Percentiles rank a stretch among this genome's conserved stretches.
Conservation (phyloP, 176 grass and related monocot genomes). For the Aegilops sharonensis region DNA sequence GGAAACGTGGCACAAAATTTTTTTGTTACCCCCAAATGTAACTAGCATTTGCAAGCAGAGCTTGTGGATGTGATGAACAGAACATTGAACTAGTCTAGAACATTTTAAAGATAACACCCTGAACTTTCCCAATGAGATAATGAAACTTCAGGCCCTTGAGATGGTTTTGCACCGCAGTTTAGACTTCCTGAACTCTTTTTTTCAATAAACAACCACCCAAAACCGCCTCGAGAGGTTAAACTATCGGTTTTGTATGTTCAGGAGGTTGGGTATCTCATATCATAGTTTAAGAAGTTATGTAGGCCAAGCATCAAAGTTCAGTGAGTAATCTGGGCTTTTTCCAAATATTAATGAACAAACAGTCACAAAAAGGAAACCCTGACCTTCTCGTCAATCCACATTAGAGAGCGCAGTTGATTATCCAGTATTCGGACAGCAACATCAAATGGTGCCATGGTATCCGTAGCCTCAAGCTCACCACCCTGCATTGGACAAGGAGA, state of each 20-base stretch:
- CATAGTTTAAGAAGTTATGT: neutral
- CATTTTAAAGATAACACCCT: neutral
- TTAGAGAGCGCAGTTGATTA: constrained; percentile 92
- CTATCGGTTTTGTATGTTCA: neutral
- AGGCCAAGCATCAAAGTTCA: neutral
- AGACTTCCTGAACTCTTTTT: neutral
- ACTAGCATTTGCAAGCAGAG: neutral
- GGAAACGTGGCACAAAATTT: neutral
- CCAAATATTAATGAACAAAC: neutral
- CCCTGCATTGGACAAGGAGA: constrained; percentile 53
- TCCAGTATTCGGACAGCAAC: constrained; percentile 94
- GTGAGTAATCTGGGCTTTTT: neutral
- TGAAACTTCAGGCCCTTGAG: neutral
- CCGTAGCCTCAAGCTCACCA: constrained; percentile 57
- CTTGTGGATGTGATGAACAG: neutral
- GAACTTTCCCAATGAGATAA: neutral
- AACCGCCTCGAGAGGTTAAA: neutral
- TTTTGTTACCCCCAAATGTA: neutral
- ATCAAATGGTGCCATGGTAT: constrained; percentile 92
- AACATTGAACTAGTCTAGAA: neutral
- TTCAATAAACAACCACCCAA: neutral
- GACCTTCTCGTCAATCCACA: constrained; percentile 99
- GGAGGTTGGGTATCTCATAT: neutral
- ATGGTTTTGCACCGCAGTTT: neutral
- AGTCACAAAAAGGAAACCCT: neutral